Evolutionary conservation across 257 asterid genomes (phyloP).

Genomic region (Nemophila menziesii): DNA sequence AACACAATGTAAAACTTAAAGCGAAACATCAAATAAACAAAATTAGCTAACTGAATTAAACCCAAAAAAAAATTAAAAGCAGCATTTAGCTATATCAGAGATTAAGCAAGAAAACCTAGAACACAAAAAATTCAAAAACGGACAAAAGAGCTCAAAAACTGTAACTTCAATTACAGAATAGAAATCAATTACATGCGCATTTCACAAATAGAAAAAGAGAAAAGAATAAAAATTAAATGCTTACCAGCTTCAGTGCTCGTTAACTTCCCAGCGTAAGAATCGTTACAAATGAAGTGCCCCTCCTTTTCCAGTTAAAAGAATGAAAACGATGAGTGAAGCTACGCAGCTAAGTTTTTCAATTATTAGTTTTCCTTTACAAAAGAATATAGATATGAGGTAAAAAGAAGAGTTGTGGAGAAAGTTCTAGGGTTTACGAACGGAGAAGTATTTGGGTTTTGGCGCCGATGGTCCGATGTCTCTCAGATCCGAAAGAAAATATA

Average conservation of each 20-base stretch:
- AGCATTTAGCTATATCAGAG: not conserved
- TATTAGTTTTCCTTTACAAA: constrained; percentile 3
- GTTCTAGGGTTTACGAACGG: constrained; percentile 33
- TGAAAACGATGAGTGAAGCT: constrained; percentile 4
- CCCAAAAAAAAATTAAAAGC: no score
- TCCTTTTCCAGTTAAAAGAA: not conserved
- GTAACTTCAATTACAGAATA: not conserved
- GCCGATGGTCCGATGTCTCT: constrained; percentile 60
- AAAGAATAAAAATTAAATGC: not conserved
- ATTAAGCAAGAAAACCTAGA: not conserved
- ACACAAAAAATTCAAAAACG: not conserved
- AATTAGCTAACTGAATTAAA: no score
- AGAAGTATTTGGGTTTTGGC: constrained; percentile 48
- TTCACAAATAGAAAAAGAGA: not conserved
- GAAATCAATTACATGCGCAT: not conserved
- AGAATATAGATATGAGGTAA: constrained; percentile 19
- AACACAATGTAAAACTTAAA: no score
- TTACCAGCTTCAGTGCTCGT: not conserved
- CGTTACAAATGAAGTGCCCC: not conserved
- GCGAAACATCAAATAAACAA: no score
- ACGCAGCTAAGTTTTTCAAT: not conserved
- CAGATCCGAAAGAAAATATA: constrained; percentile 58
- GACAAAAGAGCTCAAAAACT: not conserved
- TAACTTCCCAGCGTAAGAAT: not conserved
- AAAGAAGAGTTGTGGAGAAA: constrained; percentile 19